Evolutionary conservation across 75 land plant genomes (phyloP).

Genomic region (Cupressus sempervirens): DNA sequence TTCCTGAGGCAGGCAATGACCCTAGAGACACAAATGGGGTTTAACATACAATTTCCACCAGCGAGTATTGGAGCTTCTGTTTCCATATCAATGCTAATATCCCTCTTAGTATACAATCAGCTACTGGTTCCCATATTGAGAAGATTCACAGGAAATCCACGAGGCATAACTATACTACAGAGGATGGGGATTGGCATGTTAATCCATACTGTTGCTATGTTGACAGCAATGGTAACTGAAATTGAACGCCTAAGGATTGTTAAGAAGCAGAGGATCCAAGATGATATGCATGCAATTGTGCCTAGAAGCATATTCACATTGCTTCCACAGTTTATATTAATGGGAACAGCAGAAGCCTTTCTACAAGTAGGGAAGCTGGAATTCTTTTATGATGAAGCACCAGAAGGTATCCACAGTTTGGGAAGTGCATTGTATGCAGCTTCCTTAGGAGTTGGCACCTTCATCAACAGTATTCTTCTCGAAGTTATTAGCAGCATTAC

Average conservation of each 20-base stretch:
- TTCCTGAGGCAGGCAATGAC: conserved; percentile 75
- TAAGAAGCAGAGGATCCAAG: conserved; percentile 17
- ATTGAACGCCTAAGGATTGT: conserved; percentile 26
- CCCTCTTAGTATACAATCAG: conserved; percentile 45
- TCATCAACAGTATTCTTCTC: conserved; percentile 35
- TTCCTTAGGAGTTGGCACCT: conserved; percentile 21
- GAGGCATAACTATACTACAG: conserved; percentile 33
- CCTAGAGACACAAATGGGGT: conserved; percentile 51
- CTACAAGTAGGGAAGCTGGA: conserved; percentile 48
- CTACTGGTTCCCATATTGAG: conserved; percentile 24
- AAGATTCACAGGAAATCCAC: conserved; percentile 34
- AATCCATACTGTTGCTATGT: conserved; percentile 32
- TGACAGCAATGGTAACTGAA: conserved; percentile 34
- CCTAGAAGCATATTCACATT: conserved; percentile 44
- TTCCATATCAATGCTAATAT: conserved; percentile 47
- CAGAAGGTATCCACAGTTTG: conserved; percentile 35
- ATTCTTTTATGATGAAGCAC: conserved; percentile 76
- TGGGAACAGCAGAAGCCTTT: conserved; percentile 33
- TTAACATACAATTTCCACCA: conserved; percentile 54
- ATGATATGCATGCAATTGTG: conserved; percentile 14
- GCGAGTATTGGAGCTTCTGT: conserved; percentile 58
- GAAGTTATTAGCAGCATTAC: conserved; percentile 24
- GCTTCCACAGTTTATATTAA: conserved; percentile 45
- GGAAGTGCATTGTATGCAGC: conserved; percentile 22
- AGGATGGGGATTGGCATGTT: conserved; percentile 22